These are phyloP conservation scores for Nakazawaea ernobii DNA, from an alignment of 805 yeast species.

Conservation along the genomic window DNA sequence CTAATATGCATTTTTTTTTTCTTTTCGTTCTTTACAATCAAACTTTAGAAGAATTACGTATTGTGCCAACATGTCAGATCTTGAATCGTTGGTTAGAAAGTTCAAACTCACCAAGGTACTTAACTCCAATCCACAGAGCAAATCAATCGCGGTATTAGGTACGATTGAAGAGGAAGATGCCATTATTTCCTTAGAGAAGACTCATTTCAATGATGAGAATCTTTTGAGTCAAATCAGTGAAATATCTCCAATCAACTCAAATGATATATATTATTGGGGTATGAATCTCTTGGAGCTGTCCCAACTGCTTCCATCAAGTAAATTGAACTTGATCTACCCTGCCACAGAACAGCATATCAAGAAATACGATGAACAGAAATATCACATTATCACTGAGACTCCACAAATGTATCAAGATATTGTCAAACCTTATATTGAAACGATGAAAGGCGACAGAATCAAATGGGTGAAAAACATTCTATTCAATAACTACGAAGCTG, in stretches of 20 bases:
- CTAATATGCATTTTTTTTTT: neutral
- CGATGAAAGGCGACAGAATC: conserved; percentile 71
- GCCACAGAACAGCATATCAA: conserved; percentile 82
- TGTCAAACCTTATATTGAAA: conserved; percentile 71
- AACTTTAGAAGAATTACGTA: neutral
- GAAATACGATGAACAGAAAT: conserved; percentile 61
- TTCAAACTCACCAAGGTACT: conserved; percentile 46
- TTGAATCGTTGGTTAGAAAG: conserved; percentile 24
- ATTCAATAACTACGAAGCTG: conserved; percentile 77
- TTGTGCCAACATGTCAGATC: neutral
- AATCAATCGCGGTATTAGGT: conserved; percentile 66
- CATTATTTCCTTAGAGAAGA: conserved; percentile 66
- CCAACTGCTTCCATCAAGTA: conserved; percentile 53
- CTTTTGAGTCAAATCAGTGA: conserved; percentile 17
- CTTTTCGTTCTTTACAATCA: neutral
- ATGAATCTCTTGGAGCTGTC: conserved; percentile 43
- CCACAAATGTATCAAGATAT: conserved; percentile 60
- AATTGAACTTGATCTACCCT: conserved; percentile 77
- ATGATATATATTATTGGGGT: conserved; percentile 88
- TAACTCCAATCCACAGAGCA: conserved; percentile 58
- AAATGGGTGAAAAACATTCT: conserved; percentile 90
- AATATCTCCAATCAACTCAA: conserved; percentile 44
- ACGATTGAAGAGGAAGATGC: conserved; percentile 55
- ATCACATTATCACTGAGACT: conserved; percentile 69
- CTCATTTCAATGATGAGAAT: conserved; percentile 41